Conservation (phyloP, 2,329 filamentous ascomycete species). For the Tolypocladium ovalisporum region DNA sequence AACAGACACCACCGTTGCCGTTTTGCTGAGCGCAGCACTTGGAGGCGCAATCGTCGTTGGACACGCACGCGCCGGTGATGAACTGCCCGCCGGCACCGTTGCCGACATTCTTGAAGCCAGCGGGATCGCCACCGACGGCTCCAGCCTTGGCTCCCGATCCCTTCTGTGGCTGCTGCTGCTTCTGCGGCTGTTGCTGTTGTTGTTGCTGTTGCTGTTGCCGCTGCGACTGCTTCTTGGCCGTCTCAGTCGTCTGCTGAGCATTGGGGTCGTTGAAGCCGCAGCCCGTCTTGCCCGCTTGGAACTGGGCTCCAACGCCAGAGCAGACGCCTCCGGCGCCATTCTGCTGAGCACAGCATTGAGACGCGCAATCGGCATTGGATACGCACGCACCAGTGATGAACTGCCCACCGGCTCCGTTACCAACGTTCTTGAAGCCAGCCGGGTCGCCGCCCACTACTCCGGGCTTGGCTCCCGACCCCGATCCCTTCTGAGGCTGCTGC, state of each 20-base stretch:
- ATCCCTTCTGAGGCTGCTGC: background rate
- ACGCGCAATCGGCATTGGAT: background rate
- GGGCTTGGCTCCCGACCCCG: background rate
- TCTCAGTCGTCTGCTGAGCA: background rate
- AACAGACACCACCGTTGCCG: background rate
- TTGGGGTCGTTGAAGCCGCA: background rate
- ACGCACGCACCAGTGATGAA: background rate
- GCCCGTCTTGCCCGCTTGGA: background rate
- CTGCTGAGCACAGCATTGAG: background rate
- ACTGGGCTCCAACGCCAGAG: background rate
- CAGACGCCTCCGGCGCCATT: background rate
- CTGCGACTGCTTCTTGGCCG: background rate
- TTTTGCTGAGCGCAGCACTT: background rate
- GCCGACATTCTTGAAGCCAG: background rate
- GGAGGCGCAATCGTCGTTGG: background rate
- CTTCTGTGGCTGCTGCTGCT: background rate
- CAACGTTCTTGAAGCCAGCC: background rate
- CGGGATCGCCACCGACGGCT: background rate
- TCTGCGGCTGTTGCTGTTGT: background rate
- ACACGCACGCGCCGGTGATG: background rate
- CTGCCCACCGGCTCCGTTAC: background rate
- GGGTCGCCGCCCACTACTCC: background rate
- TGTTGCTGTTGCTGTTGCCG: background rate
- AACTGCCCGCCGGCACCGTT: background rate
- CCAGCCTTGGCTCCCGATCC: background rate